These are phyloP conservation scores for Arabidopsis arenosa DNA, from an alignment of 345 rosid genomes.

Conservation along the genomic window DNA sequence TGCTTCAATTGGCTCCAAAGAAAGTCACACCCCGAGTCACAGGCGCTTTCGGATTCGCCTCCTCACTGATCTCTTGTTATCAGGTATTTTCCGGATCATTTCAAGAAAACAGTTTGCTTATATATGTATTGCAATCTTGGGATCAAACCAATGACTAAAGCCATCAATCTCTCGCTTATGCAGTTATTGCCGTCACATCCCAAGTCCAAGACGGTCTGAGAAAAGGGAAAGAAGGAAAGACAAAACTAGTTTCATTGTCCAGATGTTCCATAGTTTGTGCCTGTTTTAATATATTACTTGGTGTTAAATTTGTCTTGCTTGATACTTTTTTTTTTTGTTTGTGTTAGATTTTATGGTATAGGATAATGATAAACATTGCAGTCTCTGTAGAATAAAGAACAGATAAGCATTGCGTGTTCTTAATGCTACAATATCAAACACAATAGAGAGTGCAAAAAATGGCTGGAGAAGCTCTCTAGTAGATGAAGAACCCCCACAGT, in stretches of 20 bases:
- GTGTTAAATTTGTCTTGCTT: background rate
- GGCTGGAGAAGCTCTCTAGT: background rate
- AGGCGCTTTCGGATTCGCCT: slow-evolving; percentile 81
- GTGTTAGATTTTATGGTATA: slow-evolving; percentile 8
- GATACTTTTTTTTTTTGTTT: background rate
- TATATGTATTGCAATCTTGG: background rate
- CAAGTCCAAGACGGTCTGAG: slow-evolving; percentile 34
- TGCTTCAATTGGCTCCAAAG: slow-evolving; percentile 89
- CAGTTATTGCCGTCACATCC: slow-evolving; percentile 44
- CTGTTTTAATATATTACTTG: background rate
- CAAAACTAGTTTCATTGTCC: background rate
- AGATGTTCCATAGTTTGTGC: background rate
- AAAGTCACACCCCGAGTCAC: slow-evolving; percentile 94
- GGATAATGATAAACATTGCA: background rate
- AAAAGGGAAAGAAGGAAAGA: background rate
- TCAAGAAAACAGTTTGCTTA: background rate
- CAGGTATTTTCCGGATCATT: slow-evolving; percentile 44
- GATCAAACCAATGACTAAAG: background rate
- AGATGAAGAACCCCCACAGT: too few relatives aligned
- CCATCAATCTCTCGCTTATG: background rate
- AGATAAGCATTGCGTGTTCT: background rate
- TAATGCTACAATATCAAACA: background rate
- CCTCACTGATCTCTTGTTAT: slow-evolving; percentile 89
- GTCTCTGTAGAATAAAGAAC: background rate
- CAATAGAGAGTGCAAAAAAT: background rate